Conservation (phyloP, 2,329 filamentous ascomycete species). For the Microsporum canis region DNA sequence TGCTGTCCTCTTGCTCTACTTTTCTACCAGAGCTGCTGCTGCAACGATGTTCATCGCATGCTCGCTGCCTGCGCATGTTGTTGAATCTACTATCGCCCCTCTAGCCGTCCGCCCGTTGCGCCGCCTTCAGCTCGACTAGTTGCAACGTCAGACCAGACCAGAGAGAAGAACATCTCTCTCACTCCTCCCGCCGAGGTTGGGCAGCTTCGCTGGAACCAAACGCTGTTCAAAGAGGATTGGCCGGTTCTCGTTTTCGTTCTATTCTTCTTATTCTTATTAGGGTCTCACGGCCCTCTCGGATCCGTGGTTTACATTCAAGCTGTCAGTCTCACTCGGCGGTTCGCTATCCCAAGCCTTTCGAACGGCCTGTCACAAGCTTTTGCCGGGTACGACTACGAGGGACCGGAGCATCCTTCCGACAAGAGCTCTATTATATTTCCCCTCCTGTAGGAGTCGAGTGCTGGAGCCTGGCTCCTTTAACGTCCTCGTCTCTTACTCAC, state of each 20-base stretch:
- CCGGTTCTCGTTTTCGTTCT: not conserved
- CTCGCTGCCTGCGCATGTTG: not conserved
- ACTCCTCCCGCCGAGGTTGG: not conserved
- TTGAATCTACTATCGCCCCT: not conserved
- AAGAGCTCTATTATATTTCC: not conserved
- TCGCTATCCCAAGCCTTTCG: not conserved
- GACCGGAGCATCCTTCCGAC: not conserved
- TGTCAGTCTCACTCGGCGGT: not conserved
- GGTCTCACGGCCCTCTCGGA: not conserved
- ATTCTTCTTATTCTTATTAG: not conserved
- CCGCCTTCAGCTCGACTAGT: not conserved
- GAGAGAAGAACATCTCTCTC: not conserved
- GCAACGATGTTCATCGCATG: conserved; percentile 2
- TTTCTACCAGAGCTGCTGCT: not conserved
- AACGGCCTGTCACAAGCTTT: not conserved
- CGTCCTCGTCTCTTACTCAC: not conserved
- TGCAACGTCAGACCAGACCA: not conserved
- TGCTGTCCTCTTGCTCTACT: not conserved
- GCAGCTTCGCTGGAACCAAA: not conserved
- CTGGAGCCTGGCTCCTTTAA: not conserved
- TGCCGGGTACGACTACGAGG: not conserved
- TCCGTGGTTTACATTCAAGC: not conserved
- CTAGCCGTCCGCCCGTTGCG: not conserved
- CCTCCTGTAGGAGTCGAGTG: not conserved
- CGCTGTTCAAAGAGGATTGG: not conserved